Evolutionary conservation across 805 yeast genomes (phyloP).

Genomic region (Hanseniaspora thailandica): DNA sequence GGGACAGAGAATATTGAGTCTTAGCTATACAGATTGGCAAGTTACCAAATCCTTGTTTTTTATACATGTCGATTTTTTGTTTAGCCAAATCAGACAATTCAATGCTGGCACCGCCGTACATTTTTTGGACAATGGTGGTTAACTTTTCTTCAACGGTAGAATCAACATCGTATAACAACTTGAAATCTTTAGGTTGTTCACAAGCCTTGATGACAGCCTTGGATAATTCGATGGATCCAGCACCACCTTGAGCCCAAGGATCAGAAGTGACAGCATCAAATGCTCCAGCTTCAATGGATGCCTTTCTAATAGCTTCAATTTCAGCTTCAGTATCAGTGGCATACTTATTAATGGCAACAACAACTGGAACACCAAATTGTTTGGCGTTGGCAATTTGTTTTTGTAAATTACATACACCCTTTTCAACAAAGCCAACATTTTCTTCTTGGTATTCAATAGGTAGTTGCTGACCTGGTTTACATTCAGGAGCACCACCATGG

Average conservation of each 20-base stretch:
- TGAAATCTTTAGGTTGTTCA: conserved; percentile 37
- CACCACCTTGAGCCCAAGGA: conserved; percentile 95
- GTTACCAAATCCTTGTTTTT: conserved; percentile 76
- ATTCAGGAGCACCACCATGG: conserved; percentile 96
- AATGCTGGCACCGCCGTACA: conserved; percentile 86
- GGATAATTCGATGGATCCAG: conserved; percentile 77
- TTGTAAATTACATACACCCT: conserved; percentile 77
- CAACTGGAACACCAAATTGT: conserved; percentile 79
- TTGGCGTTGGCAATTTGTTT: conserved; percentile 83
- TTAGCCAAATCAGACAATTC: conserved; percentile 75
- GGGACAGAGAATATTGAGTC: conserved; percentile 92
- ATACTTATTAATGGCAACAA: conserved; percentile 86
- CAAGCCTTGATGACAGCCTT: conserved; percentile 69
- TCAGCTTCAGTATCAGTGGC: conserved; percentile 72
- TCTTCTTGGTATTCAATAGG: conserved; percentile 74
- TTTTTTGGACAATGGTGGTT: conserved; percentile 62
- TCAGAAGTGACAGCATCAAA: conserved; percentile 77
- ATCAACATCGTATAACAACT: conserved; percentile 59
- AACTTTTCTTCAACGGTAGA: conserved; percentile 71
- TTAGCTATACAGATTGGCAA: conserved; percentile 94
- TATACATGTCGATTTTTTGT: conserved; percentile 67
- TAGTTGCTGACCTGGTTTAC: conserved; percentile 80
- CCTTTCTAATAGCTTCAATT: conserved; percentile 64
- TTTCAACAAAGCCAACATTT: conserved; percentile 61
- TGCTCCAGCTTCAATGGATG: conserved; percentile 86